Percentiles rank a stretch among this genome's conserved stretches.
phyloP scores from a whole-genome alignment of 2,329 filamentous ascomycete genomes.

The Penicillium hesseltinei region DNA sequence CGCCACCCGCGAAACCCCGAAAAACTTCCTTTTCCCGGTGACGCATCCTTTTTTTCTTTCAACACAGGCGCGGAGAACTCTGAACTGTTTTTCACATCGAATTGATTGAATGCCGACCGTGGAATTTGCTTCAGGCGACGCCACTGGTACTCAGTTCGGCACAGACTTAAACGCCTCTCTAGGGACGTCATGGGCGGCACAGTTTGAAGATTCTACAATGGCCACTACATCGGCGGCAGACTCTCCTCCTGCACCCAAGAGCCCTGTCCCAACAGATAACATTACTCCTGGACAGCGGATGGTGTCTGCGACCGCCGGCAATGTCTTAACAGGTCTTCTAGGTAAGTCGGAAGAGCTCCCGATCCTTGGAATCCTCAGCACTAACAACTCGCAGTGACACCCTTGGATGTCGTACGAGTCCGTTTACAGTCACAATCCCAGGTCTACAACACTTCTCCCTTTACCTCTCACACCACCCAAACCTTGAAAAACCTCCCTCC shows the following conservation, averaged over 20 bases:
- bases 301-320: slow-evolving; percentile 88
- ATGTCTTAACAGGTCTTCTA: slow-evolving; percentile 81
- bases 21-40: slow-evolving; percentile 23
- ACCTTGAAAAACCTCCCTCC: slow-evolving; percentile 69
- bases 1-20: slow-evolving; percentile 28
- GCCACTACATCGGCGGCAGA: slow-evolving; percentile 30
- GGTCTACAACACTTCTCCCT: slow-evolving; percentile 55
- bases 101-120: slow-evolving; percentile 18
- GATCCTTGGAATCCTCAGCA: neutral
- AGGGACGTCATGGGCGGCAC: slow-evolving; percentile 32
- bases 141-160: slow-evolving; percentile 10
- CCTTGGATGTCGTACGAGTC: slow-evolving; percentile 93
- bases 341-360: slow-evolving; percentile 55
- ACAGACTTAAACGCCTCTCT: slow-evolving; percentile 15
- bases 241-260: slow-evolving; percentile 17
- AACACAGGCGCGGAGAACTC: neutral
- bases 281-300: slow-evolving; percentile 88
- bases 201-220: slow-evolving; percentile 37
- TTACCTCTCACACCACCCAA: slow-evolving; percentile 49
- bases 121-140: slow-evolving; percentile 11
- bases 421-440: slow-evolving; percentile 81
- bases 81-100: neutral
- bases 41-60: slow-evolving; percentile 12
- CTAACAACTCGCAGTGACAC: slow-evolving; percentile 66
- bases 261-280: slow-evolving; percentile 39